Evolutionary conservation across 805 yeast species (phyloP).

Genomic region (Starmerella powellii): DNA sequence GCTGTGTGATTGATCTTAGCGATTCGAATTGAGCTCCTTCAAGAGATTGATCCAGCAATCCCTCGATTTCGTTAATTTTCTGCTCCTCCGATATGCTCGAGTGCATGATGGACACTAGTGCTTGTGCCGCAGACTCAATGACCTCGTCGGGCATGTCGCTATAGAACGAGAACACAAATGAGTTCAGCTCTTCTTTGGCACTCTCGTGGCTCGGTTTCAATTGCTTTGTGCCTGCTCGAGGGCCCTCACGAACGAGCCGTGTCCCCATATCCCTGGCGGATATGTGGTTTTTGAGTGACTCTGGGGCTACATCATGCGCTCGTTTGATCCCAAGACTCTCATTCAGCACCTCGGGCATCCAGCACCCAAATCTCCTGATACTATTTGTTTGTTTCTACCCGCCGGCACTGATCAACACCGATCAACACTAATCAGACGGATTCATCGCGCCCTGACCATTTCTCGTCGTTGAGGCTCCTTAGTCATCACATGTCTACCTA

Average conservation of each 20-base stretch:
- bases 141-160: constrained; percentile 33
- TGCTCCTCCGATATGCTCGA: constrained; percentile 34
- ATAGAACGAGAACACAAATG: constrained; percentile 7
- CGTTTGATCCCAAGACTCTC: background rate
- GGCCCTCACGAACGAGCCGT: background rate
- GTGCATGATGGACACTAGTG: constrained; percentile 42
- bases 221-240: background rate
- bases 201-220: too few relatives aligned
- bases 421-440: too few relatives aligned
- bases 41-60: constrained; percentile 33
- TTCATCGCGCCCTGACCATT: too few relatives aligned
- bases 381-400: too few relatives aligned
- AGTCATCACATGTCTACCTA: too few relatives aligned
- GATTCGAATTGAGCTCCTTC: background rate
- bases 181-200: background rate
- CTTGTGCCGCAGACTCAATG: constrained; percentile 49
- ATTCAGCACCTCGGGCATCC: constrained; percentile 11
- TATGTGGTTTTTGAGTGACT: constrained; percentile 46
- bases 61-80: constrained; percentile 41
- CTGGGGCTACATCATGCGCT: constrained; percentile 1
- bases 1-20: constrained; percentile 18
- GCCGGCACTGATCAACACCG: too few relatives aligned
- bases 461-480: too few relatives aligned
- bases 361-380: background rate
- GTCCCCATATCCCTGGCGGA: constrained; percentile 3